These are phyloP conservation scores for Boehmeria nivea DNA, from an alignment of 306 rosid species.

Conservation along the genomic window DNA sequence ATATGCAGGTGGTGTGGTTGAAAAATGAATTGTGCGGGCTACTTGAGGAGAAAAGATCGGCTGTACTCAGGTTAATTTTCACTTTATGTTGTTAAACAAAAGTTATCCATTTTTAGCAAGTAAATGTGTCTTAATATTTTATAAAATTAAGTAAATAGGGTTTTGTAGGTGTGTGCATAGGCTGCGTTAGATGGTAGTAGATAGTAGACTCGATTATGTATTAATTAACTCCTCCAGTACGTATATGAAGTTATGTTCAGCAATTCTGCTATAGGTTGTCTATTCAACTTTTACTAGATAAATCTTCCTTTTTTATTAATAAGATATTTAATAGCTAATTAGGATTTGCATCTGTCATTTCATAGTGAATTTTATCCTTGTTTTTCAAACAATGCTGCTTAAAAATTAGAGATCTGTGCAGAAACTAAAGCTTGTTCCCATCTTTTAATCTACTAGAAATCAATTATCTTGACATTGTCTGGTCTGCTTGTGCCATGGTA, in stretches of 20 bases:
- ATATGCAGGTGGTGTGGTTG: slow-evolving; percentile 77
- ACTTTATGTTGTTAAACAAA: slow-evolving; percentile 3
- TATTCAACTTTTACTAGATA: not conserved
- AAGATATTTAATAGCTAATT: not conserved
- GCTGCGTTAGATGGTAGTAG: too few relatives aligned
- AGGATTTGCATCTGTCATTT: not conserved
- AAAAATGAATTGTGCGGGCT: slow-evolving; percentile 80
- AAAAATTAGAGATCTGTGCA: slow-evolving; percentile 1
- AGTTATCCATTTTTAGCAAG: not conserved
- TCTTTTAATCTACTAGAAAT: not conserved
- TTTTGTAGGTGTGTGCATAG: not conserved
- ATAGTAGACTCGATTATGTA: too few relatives aligned
- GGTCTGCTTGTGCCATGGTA: too few relatives aligned
- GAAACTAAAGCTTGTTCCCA: not conserved
- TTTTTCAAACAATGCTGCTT: not conserved
- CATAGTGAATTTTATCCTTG: not conserved
- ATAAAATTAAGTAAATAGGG: not conserved
- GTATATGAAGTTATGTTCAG: not conserved
- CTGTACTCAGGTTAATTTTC: slow-evolving; percentile 66
- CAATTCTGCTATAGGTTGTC: not conserved
- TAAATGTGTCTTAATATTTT: not conserved
- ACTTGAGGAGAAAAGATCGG: slow-evolving; percentile 89
- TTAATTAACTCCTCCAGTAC: too few relatives aligned
- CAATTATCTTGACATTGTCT: too few relatives aligned
- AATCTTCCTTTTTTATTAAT: not conserved